Evolutionary conservation across 768 basidiomycete species (phyloP).

Genomic region (Pisolithus orientalis): DNA sequence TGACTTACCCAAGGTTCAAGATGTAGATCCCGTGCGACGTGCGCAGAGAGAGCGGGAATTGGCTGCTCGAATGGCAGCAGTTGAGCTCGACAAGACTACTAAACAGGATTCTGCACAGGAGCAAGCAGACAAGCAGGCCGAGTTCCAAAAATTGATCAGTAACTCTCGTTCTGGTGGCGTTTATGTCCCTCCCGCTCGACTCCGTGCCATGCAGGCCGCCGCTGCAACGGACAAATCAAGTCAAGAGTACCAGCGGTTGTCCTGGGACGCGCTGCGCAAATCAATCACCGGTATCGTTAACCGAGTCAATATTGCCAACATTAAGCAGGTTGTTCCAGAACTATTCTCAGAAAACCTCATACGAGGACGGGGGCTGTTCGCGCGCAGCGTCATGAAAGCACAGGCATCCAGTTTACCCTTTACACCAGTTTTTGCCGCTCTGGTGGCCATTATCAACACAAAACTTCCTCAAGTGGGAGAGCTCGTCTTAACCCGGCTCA

Average conservation of each 20-base stretch:
- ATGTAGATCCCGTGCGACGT: slow-evolving; percentile 72
- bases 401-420: slow-evolving; percentile 96
- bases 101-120: slow-evolving; percentile 45
- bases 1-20: slow-evolving; percentile 47
- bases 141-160: slow-evolving; percentile 80
- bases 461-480: slow-evolving; percentile 97
- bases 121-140: slow-evolving; percentile 65
- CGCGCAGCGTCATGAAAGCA: slow-evolving; percentile 95
- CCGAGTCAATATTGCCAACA: slow-evolving; percentile 94
- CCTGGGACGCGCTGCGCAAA: slow-evolving; percentile 97
- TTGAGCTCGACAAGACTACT: slow-evolving; percentile 56
- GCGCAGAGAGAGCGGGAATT: slow-evolving; percentile 77
- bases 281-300: slow-evolving; percentile 99
- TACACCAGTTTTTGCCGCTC: slow-evolving; percentile 92
- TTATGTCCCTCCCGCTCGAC: slow-evolving; percentile 91
- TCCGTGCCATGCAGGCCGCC: slow-evolving; percentile 80
- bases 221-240: slow-evolving; percentile 78
- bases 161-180: slow-evolving; percentile 82
- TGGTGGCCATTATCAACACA: slow-evolving; percentile 93
- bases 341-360: slow-evolving; percentile 92
- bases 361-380: slow-evolving; percentile 87
- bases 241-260: slow-evolving; percentile 87
- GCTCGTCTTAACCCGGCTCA: slow-evolving; percentile 77
- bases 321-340: slow-evolving; percentile 89
- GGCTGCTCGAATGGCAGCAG: slow-evolving; percentile 61